Conservation (phyloP, 441 rosid genomes). For the Mallotus japonicus region DNA sequence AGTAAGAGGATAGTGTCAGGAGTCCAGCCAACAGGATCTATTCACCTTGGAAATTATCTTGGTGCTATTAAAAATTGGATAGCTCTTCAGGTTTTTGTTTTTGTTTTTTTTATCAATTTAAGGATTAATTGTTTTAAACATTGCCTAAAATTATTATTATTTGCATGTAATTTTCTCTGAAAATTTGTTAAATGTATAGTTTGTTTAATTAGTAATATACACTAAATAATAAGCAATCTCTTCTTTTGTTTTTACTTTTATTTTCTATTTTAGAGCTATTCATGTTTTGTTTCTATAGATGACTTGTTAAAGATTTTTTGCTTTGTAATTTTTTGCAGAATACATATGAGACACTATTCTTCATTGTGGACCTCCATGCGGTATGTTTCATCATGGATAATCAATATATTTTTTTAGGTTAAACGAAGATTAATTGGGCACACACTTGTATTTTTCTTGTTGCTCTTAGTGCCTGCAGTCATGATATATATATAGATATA, state of each 20-base stretch:
- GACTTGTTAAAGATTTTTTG: constrained; percentile 19
- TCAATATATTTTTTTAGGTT: background rate
- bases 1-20: constrained; percentile 92
- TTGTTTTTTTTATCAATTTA: background rate
- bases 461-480: no score
- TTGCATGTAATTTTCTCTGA: no score
- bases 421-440: background rate
- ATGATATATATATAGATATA: no score
- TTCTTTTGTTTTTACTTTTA: no score
- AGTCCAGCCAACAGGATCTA: constrained; percentile 88
- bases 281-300: background rate
- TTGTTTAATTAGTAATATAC: no score
- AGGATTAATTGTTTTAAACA: background rate
- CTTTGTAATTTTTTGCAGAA: constrained; percentile 53
- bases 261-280: no score
- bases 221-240: no score
- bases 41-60: constrained; percentile 92
- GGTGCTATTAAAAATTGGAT: constrained; percentile 92
- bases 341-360: constrained; percentile 75
- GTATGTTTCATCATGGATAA: background rate
- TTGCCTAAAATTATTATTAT: background rate
- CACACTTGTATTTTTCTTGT: no score
- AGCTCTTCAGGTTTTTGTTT: constrained; percentile 59
- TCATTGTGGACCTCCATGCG: constrained; percentile 73
- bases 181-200: no score